Evolutionary conservation across 768 basidiomycete genomes (phyloP).

Genomic region (Udeniomyces megalosporus): DNA sequence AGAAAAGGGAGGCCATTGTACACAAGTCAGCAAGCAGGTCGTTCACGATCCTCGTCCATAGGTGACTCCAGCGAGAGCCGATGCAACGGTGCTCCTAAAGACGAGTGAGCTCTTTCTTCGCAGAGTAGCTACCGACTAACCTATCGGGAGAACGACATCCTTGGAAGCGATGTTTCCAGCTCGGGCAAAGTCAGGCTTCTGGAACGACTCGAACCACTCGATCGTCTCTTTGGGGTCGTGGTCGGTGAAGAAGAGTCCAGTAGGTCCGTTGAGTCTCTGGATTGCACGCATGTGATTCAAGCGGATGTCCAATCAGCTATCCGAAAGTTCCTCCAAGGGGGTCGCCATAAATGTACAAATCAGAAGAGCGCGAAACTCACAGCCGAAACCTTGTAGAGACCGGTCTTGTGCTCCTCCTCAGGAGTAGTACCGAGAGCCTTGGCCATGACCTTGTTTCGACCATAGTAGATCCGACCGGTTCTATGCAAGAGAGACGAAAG

Average conservation of each 20-base stretch:
- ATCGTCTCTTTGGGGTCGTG: constrained; percentile 74
- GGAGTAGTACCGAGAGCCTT: constrained; percentile 78
- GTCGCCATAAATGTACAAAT: not conserved
- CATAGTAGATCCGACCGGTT: constrained; percentile 75
- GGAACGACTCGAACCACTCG: constrained; percentile 87
- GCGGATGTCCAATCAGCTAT: not conserved
- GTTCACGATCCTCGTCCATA: not conserved
- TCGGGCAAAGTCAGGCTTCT: constrained; percentile 79
- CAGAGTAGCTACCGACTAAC: constrained; percentile 21
- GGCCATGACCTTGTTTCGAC: constrained; percentile 57
- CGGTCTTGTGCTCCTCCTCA: constrained; percentile 69
- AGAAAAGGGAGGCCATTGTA: not conserved
- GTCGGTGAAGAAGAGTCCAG: constrained; percentile 84
- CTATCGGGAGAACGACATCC: constrained; percentile 53
- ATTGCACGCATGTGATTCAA: not conserved
- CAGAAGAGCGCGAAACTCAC: constrained; percentile 8
- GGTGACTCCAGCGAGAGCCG: not conserved
- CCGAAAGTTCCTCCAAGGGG: not conserved
- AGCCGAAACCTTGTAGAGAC: constrained; percentile 49
- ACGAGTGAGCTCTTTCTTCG: too few relatives aligned
- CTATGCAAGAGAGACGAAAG: constrained; percentile 31
- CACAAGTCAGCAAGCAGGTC: too few relatives aligned
- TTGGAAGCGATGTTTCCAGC: constrained; percentile 62
- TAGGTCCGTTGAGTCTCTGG: constrained; percentile 86
- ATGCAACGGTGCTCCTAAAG: too few relatives aligned